These are phyloP conservation scores for Delonix regia DNA, from an alignment of 306 rosid genomes.

Conservation along the genomic window DNA sequence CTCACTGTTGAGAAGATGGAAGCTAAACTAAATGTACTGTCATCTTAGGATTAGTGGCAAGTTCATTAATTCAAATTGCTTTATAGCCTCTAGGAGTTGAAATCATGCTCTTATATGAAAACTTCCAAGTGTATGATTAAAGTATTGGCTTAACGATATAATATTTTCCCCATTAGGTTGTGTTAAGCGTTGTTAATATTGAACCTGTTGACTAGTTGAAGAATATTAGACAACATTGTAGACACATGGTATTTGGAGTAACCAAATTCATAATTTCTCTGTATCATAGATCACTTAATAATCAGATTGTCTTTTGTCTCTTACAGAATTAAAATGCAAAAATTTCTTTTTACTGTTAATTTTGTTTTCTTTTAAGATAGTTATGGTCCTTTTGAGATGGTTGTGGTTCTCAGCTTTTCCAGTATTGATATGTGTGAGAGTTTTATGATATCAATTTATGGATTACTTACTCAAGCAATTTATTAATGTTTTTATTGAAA, in stretches of 20 bases:
- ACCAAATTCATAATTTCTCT: not conserved
- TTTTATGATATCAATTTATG: too few relatives aligned
- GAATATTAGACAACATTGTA: not conserved
- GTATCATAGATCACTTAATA: not conserved
- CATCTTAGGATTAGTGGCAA: constrained; percentile 16
- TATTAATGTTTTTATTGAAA: too few relatives aligned
- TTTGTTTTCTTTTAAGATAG: too few relatives aligned
- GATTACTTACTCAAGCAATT: too few relatives aligned
- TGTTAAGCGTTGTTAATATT: not conserved
- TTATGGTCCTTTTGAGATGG: too few relatives aligned
- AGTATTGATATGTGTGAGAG: too few relatives aligned
- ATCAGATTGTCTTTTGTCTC: constrained; percentile 17
- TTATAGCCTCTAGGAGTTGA: not conserved
- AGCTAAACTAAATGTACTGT: constrained; percentile 19
- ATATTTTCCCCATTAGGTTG: not conserved
- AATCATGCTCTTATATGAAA: not conserved
- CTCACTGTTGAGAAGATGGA: constrained; percentile 10
- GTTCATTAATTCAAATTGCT: not conserved
- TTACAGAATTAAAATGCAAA: constrained; percentile 75
- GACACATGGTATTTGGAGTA: not conserved
- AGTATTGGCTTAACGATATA: not conserved
- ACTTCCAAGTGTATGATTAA: not conserved
- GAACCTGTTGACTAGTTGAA: constrained; percentile 8
- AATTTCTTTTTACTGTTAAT: too few relatives aligned
- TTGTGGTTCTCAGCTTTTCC: too few relatives aligned